phyloP scores from a whole-genome alignment of 1,139 yeast species.

The Zygoascus hellenicus region DNA sequence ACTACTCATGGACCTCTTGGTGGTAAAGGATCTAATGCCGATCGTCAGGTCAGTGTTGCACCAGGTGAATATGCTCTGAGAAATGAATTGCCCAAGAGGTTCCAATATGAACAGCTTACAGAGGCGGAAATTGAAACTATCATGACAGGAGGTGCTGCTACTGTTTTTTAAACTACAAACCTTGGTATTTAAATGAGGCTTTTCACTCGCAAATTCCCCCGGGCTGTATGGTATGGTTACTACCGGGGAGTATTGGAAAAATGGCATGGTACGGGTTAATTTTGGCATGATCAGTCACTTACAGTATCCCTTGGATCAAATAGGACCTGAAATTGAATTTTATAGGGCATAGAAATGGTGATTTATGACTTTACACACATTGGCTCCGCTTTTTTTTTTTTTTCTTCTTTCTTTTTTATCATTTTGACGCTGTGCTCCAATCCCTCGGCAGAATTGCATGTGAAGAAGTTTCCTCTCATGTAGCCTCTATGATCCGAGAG shows the following conservation, averaged over 20 bases:
- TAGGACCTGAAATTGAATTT: no score
- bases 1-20: constrained; percentile 38
- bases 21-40: constrained; percentile 21
- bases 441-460: no score
- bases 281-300: no score
- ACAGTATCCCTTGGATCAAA: no score
- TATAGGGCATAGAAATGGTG: no score
- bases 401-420: no score
- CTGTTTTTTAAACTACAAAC: constrained; percentile 20
- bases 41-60: constrained; percentile 37
- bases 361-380: no score
- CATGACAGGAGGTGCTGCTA: constrained; percentile 69
- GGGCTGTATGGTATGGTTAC: neutral
- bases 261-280: no score
- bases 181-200: neutral
- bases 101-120: constrained; percentile 57
- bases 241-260: neutral
- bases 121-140: constrained; percentile 69
- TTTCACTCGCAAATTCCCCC: neutral
- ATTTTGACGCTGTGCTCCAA: no score
- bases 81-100: constrained; percentile 61
- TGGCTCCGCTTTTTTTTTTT: no score
- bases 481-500: no score
- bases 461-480: no score
- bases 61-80: constrained; percentile 53